These are phyloP conservation scores for Emergomyces africanus DNA, from an alignment of 2,329 filamentous ascomycete genomes.

Conservation along the genomic window DNA sequence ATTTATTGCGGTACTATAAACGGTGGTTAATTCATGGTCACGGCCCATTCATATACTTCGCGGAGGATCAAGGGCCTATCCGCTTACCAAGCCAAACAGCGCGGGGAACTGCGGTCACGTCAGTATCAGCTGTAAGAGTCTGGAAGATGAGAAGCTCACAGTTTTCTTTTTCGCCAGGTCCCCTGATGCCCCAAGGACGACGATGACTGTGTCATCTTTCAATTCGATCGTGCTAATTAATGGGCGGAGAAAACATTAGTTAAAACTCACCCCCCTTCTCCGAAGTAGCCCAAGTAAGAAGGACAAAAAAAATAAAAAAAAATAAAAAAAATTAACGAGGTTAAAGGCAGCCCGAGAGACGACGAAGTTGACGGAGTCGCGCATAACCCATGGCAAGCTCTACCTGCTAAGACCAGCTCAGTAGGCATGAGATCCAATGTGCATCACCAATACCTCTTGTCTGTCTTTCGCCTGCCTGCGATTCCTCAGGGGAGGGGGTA, in stretches of 20 bases:
- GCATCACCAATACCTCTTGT: neutral
- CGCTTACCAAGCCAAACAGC: constrained; percentile 86
- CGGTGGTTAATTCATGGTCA: constrained; percentile 8
- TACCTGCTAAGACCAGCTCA: neutral
- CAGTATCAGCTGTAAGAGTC: constrained; percentile 2
- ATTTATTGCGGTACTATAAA: constrained; percentile 87
- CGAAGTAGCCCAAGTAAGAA: too few species aligned
- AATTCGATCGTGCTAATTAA: constrained; percentile 66
- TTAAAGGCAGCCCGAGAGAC: neutral
- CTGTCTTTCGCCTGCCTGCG: neutral
- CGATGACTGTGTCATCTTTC: constrained; percentile 94
- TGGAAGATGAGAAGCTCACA: constrained; percentile 39
- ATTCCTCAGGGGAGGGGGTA: neutral
- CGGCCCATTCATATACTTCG: neutral
- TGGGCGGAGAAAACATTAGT: neutral
- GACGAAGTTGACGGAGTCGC: too few species aligned
- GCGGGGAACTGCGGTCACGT: constrained; percentile 63
- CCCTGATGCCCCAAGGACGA: constrained; percentile 92
- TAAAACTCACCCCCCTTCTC: neutral
- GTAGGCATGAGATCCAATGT: neutral
- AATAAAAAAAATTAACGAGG: neutral
- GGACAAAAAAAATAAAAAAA: neutral
- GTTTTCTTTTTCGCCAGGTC: constrained; percentile 99
- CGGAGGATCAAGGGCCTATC: constrained; percentile 1
- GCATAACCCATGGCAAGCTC: neutral